Evolutionary conservation across 768 basidiomycete species (phyloP).

Genomic region (Scleroderma citrinum): DNA sequence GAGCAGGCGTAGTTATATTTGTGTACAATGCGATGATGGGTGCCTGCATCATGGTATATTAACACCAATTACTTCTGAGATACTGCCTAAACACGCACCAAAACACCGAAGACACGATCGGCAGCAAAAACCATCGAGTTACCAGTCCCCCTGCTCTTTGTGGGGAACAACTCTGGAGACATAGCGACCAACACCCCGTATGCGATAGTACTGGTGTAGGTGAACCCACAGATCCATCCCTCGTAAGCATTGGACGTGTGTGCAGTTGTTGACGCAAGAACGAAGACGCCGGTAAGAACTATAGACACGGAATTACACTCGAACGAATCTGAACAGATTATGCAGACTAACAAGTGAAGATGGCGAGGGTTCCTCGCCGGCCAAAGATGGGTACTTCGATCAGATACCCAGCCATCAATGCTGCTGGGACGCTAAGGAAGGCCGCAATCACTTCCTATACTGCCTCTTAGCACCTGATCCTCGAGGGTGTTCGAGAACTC

Average conservation of each 20-base stretch:
- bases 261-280: conserved; percentile 52
- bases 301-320: not conserved
- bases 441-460: conserved; percentile 50
- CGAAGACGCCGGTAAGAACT: conserved; percentile 51
- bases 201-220: too few species aligned
- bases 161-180: too few species aligned
- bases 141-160: conserved; percentile 49
- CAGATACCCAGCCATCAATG: conserved; percentile 47
- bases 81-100: conserved; percentile 31
- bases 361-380: conserved; percentile 47
- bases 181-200: too few species aligned
- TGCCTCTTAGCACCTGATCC: conserved; percentile 6
- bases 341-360: conserved; percentile 38
- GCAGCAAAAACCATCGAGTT: conserved; percentile 47
- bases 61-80: not conserved
- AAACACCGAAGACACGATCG: conserved; percentile 55
- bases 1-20: conserved; percentile 42
- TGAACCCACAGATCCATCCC: too few species aligned
- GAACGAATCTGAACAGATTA: too few species aligned
- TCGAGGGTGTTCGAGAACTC: not conserved
- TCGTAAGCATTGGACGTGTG: conserved; percentile 43
- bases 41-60: conserved; percentile 24
- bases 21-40: conserved; percentile 48
- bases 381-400: conserved; percentile 48
- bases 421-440: conserved; percentile 54